A percentile compares a stretch with the other conserved stretches of the same genome.
phyloP scores from a whole-genome alignment of 2,329 filamentous ascomycete genomes.

The Canariomyces notabilis region DNA sequence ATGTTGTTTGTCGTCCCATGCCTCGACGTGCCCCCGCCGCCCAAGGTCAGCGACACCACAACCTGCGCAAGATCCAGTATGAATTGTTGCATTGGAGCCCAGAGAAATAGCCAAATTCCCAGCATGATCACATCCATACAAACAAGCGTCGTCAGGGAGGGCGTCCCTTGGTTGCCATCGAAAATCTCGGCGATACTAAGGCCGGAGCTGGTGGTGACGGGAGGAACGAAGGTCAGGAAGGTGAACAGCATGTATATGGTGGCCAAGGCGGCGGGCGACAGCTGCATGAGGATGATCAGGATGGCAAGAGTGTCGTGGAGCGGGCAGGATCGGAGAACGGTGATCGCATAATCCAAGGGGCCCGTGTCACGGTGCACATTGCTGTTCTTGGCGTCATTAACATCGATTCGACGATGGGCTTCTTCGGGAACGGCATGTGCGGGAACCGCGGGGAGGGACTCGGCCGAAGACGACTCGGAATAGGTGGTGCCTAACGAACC shows the following conservation, averaged over 20 bases:
- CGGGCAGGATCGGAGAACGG: constrained; percentile 83
- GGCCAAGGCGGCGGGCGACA: constrained; percentile 82
- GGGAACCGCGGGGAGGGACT: constrained; percentile 39
- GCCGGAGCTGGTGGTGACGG: constrained; percentile 70
- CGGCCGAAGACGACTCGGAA: constrained; percentile 52
- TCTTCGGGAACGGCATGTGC: constrained; percentile 32
- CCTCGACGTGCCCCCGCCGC: constrained; percentile 68
- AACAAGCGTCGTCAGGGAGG: constrained; percentile 77
- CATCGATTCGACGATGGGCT: constrained; percentile 61
- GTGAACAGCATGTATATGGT: constrained; percentile 90
- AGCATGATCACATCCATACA: constrained; percentile 80
- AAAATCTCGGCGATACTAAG: constrained; percentile 87
- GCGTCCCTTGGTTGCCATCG: constrained; percentile 78
- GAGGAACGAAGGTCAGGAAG: constrained; percentile 85
- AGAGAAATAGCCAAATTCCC: constrained; percentile 80
- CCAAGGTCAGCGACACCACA: constrained; percentile 85
- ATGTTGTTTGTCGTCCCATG: constrained; percentile 67
- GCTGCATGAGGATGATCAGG: constrained; percentile 88
- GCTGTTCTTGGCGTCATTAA: constrained; percentile 63
- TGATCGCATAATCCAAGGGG: constrained; percentile 71
- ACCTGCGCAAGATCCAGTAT: constrained; percentile 87
- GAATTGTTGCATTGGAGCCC: constrained; percentile 81
- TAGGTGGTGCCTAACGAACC: constrained; percentile 46
- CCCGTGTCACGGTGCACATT: constrained; percentile 66
- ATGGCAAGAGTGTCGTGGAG: constrained; percentile 95